Evolutionary conservation across 352 stramenopile genomes (phyloP).

Genomic region (Phytophthora constricta): DNA sequence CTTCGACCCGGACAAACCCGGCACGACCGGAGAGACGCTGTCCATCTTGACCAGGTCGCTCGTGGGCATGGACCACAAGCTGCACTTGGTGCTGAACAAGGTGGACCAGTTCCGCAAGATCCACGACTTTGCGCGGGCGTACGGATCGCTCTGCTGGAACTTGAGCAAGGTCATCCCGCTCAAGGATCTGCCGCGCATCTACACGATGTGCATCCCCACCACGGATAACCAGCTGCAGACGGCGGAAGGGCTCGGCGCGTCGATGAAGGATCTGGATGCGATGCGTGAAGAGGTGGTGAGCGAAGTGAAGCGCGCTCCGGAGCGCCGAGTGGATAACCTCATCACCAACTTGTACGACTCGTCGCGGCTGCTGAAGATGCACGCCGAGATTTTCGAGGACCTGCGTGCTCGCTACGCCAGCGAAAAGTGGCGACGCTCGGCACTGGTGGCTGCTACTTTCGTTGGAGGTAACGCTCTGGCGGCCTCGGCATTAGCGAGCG

Average conservation of each 20-base stretch:
- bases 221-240: constrained; percentile 58
- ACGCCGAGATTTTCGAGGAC: constrained; percentile 91
- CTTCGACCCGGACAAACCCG: constrained; percentile 99
- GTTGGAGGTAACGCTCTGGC: constrained; percentile 78
- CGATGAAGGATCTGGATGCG: constrained; percentile 95
- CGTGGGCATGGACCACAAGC: constrained; percentile 98
- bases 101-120: constrained; percentile 98
- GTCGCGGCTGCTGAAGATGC: constrained; percentile 94
- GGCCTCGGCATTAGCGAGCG: constrained; percentile 79
- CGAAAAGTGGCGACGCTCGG: constrained; percentile 85
- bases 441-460: constrained; percentile 65
- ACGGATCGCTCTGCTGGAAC: constrained; percentile 99
- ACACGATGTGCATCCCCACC: constrained; percentile 99
- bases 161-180: constrained; percentile 98
- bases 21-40: constrained; percentile 99
- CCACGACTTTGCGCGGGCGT: constrained; percentile 99
- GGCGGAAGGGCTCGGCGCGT: constrained; percentile 63
- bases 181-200: constrained; percentile 99
- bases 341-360: constrained; percentile 98
- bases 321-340: constrained; percentile 98
- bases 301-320: constrained; percentile 97
- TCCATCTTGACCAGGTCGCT: constrained; percentile 97
- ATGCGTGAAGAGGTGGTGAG: constrained; percentile 97
- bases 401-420: constrained; percentile 75
- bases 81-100: constrained; percentile 99